Base-by-base conservation (phyloP, 345 rosid species). In the Gossypium bickii region DNA sequence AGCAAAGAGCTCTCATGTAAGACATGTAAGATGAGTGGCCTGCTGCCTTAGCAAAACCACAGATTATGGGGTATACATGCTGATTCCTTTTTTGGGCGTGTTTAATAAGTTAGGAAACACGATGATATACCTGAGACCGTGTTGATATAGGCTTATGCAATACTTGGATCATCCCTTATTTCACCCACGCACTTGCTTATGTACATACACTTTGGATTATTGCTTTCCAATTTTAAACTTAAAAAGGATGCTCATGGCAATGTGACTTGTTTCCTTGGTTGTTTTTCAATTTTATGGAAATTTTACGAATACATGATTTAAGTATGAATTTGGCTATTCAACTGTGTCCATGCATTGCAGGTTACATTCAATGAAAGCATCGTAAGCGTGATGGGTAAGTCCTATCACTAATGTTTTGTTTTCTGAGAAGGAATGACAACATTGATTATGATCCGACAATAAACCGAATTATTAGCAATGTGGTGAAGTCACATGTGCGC, bases 71-170 rank as follows among this genome's bases (percentile, higher is more conserved):
- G 74, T 34, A 27, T 60, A 25, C 78, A 57, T 48, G 69, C 34
- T 67, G 67, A 64, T 68, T 67, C 51, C 67, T 44, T 76, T 55
- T 58, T 58, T 49, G 58, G 51, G 69, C 74, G 34, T 48, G 61
- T 29, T 76, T 47, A 76, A 61, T 76, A 76, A 76, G 24, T 73
- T 38, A 48, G 51, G 67, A 67, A 34, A 27, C 73, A 75, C 61
- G 71, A 52, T 58, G 62, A 38, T 52, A 56, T 27, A 56, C 56
- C 58, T 11, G 27, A 51, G 73, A 75, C 47, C 66, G 7, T 58
- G 62, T 58, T 9, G 52, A 74, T 63, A 49, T 11, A 74, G 48
- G 73, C 58, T 57, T 27, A 25, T 15, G 69, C 48, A 64, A 67
- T 56, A 67, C 73, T 24, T 70, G 52, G 57, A 13, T 52, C 4